Evolutionary conservation across 305 asterid species (phyloP), one percentile per base, ranked within the genome.

Genomic region (Petunia hybrid): DNA sequence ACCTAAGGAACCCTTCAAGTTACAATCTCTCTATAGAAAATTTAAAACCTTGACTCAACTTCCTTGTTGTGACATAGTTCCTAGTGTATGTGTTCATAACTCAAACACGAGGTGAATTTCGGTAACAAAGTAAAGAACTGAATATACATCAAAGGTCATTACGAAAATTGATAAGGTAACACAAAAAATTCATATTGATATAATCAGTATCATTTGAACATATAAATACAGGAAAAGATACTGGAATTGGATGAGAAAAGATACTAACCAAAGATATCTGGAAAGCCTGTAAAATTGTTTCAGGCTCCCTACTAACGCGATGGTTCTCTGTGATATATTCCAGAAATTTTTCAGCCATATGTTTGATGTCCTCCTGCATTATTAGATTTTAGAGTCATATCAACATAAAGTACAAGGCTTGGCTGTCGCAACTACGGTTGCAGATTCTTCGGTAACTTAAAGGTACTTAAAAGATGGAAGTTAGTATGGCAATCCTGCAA

Each of bases 211-310:
- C 9, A 51, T 51, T 4, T 51, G 51, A 73, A 38, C 61, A 73
- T 36, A 35, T 35, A 12, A 73, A 13, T 8, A 73, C 8, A 73
- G 12, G 45, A 59, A 61, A 42, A 61, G 61, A 51, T 36, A 36
- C 2, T 1, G 36, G 61, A 53, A 73, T 62, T 7, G 69, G 51
- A 10, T 46, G 60, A 36, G 22, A 80, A 56, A 73, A 87, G 77
- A 65, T 83, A 88, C 99, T 84, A 55, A 97, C 99, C 97, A 97
- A 86, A 82, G 98, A 95, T 80, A 97, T 80, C 89, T 90, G 93
- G 83, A 97, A 87, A 80, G 99, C 97, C 80, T 97, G 97, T 82
- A 89, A 83, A 69, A 91, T 86, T 74, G 90, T 82, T 61, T 85
- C 85, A n/a, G 93, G 87, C 82, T 91, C 91, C 84, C 87, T 88